Evolutionary conservation across 148 eudicot species (phyloP).

Genomic region (Linanthus parryae): DNA sequence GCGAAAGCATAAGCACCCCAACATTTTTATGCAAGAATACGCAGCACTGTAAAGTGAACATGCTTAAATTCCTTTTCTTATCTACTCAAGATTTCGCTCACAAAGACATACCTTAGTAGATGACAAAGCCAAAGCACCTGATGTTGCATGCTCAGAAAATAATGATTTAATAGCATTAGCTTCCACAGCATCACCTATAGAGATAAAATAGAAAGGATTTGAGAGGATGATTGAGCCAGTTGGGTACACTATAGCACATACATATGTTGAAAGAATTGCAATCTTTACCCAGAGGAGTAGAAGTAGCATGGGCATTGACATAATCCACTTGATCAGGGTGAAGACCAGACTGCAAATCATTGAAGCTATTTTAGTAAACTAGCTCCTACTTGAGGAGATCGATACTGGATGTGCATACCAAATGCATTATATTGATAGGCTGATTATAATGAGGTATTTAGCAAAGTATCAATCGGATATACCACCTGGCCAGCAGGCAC

Average conservation of each 20-base stretch:
- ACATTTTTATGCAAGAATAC: neutral
- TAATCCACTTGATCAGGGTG: slow-evolving; percentile 73
- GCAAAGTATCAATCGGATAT: no score
- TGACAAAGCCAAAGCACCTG: slow-evolving; percentile 78
- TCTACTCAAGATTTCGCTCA: slow-evolving; percentile 3
- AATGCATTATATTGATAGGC: no score
- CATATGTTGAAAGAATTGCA: slow-evolving; percentile 1
- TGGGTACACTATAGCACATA: neutral
- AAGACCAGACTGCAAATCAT: slow-evolving; percentile 66
- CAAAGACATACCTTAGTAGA: slow-evolving; percentile 76
- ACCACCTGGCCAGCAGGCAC: no score
- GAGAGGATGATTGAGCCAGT: no score
- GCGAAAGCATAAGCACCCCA: no score
- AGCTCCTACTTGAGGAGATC: neutral
- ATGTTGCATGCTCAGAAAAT: slow-evolving; percentile 71
- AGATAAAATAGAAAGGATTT: no score
- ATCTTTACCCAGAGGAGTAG: slow-evolving; percentile 78
- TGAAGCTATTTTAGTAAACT: slow-evolving; percentile 4
- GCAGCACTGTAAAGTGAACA: neutral
- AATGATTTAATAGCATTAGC: slow-evolving; percentile 71
- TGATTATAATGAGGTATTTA: no score
- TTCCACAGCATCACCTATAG: slow-evolving; percentile 76
- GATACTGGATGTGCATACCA: neutral
- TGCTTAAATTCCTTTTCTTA: slow-evolving; percentile 1
- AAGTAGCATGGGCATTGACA: slow-evolving; percentile 97